Evolutionary conservation across 768 basidiomycete genomes (phyloP).

Genomic region (Boletus eberwhitei): DNA sequence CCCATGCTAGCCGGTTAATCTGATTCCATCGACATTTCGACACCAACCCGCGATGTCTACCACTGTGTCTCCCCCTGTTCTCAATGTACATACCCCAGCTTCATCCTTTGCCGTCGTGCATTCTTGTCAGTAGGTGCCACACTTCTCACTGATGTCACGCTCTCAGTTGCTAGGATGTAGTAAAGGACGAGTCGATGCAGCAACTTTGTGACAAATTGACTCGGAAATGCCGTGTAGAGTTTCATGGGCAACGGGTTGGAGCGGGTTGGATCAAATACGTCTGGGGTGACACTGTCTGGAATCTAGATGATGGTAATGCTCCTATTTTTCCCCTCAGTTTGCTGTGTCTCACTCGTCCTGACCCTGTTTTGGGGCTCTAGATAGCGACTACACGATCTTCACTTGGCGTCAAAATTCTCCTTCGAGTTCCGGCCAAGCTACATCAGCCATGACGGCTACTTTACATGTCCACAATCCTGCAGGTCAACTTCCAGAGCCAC

Average conservation of each 20-base stretch:
- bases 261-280: conserved; percentile 87
- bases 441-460: conserved; percentile 29
- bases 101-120: conserved; percentile 75
- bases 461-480: conserved; percentile 63
- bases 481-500: conserved; percentile 53
- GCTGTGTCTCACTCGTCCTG: neutral
- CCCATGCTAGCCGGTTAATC: neutral
- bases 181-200: conserved; percentile 62
- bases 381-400: conserved; percentile 88
- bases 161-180: conserved; percentile 35
- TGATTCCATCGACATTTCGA: neutral
- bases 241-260: conserved; percentile 58
- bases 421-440: conserved; percentile 19
- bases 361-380: conserved; percentile 34
- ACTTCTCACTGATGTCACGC: neutral
- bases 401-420: conserved; percentile 60
- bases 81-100: conserved; percentile 74
- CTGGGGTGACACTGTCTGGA: conserved; percentile 76
- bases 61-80: conserved; percentile 38
- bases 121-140: conserved; percentile 50
- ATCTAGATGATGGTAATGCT: conserved; percentile 79
- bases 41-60: conserved; percentile 22
- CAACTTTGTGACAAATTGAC: conserved; percentile 70
- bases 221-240: conserved; percentile 57
- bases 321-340: neutral